Evolutionary conservation across 768 basidiomycete genomes (phyloP).

Genomic region (Naganishia vishniacii): DNA sequence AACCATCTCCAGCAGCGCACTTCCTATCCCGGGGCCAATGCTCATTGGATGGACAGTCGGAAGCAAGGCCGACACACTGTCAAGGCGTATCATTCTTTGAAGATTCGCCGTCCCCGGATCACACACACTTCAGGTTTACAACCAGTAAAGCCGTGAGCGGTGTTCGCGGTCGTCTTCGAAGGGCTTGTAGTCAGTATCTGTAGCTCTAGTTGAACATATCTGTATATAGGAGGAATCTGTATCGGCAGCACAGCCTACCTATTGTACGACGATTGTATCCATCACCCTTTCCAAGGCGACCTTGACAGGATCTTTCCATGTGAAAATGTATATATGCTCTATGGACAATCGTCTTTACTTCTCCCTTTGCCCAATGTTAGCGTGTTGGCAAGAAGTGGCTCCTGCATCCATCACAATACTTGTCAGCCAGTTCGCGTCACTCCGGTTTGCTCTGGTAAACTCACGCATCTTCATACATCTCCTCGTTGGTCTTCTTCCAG

Average conservation of each 20-base stretch:
- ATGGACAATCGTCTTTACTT: too few species aligned
- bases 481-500: slow-evolving; percentile 58
- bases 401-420: too few species aligned
- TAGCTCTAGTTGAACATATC: too few species aligned
- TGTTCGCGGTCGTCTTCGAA: too few species aligned
- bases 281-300: too few species aligned
- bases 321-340: too few species aligned
- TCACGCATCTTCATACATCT: slow-evolving; percentile 46
- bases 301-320: too few species aligned
- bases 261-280: too few species aligned
- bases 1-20: neutral
- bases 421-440: too few species aligned
- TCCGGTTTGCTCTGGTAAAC: too few species aligned
- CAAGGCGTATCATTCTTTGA: slow-evolving; percentile 14
- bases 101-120: slow-evolving; percentile 9
- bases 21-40: neutral
- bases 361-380: neutral
- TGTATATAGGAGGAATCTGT: neutral
- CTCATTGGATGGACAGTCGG: neutral
- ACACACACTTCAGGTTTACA: slow-evolving; percentile 5
- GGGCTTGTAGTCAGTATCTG: too few species aligned
- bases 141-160: slow-evolving; percentile 2
- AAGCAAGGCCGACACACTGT: neutral
- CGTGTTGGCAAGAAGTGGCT: slow-evolving; percentile 20
- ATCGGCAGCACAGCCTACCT: too few species aligned